Base-by-base conservation (phyloP, 2,329 filamentous ascomycete species). In the Metarhizium anisopliae region DNA sequence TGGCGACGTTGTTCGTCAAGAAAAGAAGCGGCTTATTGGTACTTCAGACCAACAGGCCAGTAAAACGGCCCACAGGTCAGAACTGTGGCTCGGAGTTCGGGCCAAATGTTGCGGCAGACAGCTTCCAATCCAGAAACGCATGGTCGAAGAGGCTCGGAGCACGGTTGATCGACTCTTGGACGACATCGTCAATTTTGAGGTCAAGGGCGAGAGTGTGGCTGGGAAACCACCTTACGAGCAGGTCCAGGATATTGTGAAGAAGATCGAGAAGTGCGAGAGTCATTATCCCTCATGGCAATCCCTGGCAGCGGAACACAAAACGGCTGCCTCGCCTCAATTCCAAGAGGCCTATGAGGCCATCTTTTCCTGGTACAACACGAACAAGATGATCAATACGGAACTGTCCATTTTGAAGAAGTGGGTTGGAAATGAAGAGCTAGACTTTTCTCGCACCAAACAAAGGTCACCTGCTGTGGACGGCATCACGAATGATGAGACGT, bases 301-400 rank as follows among this genome's bases (percentile, higher is more conserved):
- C 6, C 81, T 99, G 58, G 83, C 88, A 59, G 71, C 77, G 2
- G 87, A 87, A 25, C 88, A 96, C 68, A 87, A 90, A 29, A 76
- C 86, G 45, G 89, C 90, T 53, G 85, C 83, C 32, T 95, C 91
- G 1, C 78, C 83, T 35, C 81, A 85, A 35, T 99, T 92, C 72
- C 79, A 82, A 59, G 86, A 92, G 59, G 90, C 90, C 32, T 94
- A 88, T 65, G 89, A 95, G 67, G 87, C 93, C 51, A 87, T 99
- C 61, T 84, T 96, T 59, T 86, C 93, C 3, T 99, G 94, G 94
- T 87, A 96, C 77, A 99, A 97, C 71, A 96, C 92, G 53, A 96
- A 92, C 36, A 86, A 93, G 67, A 84, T 96, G 67, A 97, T 99
- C 77, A 96, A 95, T 69, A 96, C 90, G 2, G 90, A 99, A 70